Evolutionary conservation across 495 filamentous ascomycete species (phyloP).

Genomic region (Lepraria neglecta): DNA sequence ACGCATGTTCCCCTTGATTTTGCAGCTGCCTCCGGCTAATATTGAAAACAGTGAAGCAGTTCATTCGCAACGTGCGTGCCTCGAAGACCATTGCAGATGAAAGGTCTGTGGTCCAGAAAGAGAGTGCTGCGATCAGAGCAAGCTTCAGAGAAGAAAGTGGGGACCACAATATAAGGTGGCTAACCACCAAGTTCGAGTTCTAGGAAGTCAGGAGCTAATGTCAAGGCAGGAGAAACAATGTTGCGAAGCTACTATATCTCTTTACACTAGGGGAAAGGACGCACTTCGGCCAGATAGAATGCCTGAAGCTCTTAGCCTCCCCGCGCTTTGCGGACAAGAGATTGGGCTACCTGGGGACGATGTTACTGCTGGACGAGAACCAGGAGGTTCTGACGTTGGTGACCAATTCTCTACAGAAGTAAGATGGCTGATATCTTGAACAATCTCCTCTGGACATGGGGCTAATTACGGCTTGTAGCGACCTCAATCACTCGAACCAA

Average conservation of each 20-base stretch:
- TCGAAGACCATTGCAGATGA: conserved; percentile 99
- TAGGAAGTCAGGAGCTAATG: conserved; percentile 9
- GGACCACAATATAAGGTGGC: conserved; percentile 80
- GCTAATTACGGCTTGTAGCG: conserved; percentile 46
- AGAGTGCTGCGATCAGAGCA: conserved; percentile 92
- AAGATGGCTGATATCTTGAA: conserved; percentile 25
- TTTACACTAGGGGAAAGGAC: conserved; percentile 98
- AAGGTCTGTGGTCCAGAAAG: conserved; percentile 95
- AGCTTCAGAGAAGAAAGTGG: conserved; percentile 95
- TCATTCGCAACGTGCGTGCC: conserved; percentile 97
- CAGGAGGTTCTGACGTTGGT: conserved; percentile 96
- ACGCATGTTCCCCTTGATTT: conserved; percentile 44
- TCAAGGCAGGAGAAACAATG: conserved; percentile 81
- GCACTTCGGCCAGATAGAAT: conserved; percentile 99
- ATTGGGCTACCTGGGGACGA: conserved; percentile 90
- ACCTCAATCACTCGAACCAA: conserved; percentile 94
- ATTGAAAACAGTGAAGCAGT: conserved; percentile 77
- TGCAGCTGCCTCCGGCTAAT: conserved; percentile 18
- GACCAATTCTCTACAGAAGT: conserved; percentile 97
- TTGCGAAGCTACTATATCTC: conserved; percentile 94
- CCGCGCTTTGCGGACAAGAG: conserved; percentile 98
- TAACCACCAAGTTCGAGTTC: conserved; percentile 24
- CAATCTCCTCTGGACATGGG: neutral
- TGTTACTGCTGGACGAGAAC: conserved; percentile 94
- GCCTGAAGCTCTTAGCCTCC: conserved; percentile 91